phyloP scores from a whole-genome alignment of 768 basidiomycete genomes.

The Lentinula raphanica region DNA sequence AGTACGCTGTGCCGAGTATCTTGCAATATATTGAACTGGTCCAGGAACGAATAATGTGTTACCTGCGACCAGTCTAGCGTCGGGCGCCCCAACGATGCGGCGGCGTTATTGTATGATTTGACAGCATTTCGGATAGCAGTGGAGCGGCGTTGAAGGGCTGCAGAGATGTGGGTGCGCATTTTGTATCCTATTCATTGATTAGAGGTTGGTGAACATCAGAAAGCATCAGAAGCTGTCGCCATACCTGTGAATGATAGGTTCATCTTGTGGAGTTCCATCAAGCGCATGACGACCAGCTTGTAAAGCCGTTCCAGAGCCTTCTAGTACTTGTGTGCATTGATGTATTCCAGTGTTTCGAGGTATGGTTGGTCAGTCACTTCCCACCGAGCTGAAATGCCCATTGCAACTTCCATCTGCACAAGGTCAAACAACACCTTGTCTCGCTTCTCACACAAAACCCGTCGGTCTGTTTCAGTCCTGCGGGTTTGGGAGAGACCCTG shows the following conservation, averaged over 20 bases:
- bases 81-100: constrained; percentile 14
- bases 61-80: neutral
- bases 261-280: constrained; percentile 34
- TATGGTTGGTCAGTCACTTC: constrained; percentile 20
- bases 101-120: constrained; percentile 25
- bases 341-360: constrained; percentile 11
- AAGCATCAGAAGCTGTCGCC: too few relatives aligned
- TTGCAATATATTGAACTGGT: neutral
- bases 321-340: constrained; percentile 18
- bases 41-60: constrained; percentile 10
- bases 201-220: too few relatives aligned
- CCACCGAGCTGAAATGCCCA: constrained; percentile 25
- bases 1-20: neutral
- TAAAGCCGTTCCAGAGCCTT: constrained; percentile 27
- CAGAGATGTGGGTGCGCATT: constrained; percentile 26
- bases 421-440: constrained; percentile 15
- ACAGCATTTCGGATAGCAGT: constrained; percentile 28
- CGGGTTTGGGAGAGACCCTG: constrained; percentile 14
- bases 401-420: constrained; percentile 15
- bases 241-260: constrained; percentile 30
- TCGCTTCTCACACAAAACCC: constrained; percentile 12
- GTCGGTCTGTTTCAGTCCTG: constrained; percentile 19
- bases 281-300: constrained; percentile 24
- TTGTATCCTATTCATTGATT: constrained; percentile 24
- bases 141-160: constrained; percentile 24